Evolutionary conservation across 2,329 filamentous ascomycete species (phyloP), one percentile per base, ranked within the genome.

Genomic region (Chaetomium sp.): DNA sequence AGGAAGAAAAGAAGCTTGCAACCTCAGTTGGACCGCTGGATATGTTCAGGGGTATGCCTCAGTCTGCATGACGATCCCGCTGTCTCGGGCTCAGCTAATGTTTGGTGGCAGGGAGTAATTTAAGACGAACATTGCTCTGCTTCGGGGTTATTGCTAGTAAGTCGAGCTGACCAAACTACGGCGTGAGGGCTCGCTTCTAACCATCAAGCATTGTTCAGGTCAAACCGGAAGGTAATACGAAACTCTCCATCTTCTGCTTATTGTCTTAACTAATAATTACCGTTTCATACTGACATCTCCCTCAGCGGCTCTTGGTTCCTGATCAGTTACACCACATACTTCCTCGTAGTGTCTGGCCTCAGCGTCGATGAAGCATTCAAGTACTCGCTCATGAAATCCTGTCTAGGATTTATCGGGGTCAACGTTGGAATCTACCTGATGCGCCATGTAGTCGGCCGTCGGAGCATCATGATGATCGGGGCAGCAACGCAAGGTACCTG

Each of bases 251-350:
- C 12, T 38, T 38, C 37, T 38, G 37, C 8, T 12, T 38, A 9
- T 8, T 8, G 37, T 38, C 8, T 9, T 9, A 38, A 38, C 12
- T 38, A 38, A 38, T 19, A 35, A 36, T 36, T 10, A 5, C 7
- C 14, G 27, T 3, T 1, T 40, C 50, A 45, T 38, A 52, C 50
- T 27, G 3, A 6, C 4, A 11, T 14, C 8, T 27, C 19, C 19
- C 19, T 27, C 3, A 69, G 72, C 0, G 77, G 77, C 4, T 70
- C 73, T 0, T 79, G 76, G 74, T 79, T 78, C 61, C 65, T 77
- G 44, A 78, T 79, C 58, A 74, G 70, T 42, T 79, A 79, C 57
- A 67, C 72, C 6, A 78, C 76, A 2, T 79, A 79, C 62, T 79
- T 76, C 63, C 69, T 75, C 62, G 70, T 69, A 27, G 70, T 76